Evolutionary conservation across 2,329 filamentous ascomycete genomes (phyloP).

Genomic region (Colletotrichum brevisporum): DNA sequence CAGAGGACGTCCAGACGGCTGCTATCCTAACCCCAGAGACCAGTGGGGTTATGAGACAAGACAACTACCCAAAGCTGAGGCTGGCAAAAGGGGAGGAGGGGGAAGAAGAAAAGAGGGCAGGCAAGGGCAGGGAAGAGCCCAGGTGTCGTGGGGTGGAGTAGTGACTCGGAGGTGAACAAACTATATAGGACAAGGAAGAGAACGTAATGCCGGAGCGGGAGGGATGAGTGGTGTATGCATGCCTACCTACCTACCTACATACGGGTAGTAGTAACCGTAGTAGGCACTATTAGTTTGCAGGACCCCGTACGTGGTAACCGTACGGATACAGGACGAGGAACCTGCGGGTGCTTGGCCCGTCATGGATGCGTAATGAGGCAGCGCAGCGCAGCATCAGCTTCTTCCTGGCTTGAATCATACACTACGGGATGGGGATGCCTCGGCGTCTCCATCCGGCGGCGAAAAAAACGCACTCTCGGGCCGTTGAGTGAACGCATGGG

Average conservation of each 20-base stretch:
- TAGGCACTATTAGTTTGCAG: too few species aligned
- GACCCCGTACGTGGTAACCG: too few species aligned
- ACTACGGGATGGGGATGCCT: background rate
- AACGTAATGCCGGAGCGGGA: conserved; percentile 35
- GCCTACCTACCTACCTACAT: too few species aligned
- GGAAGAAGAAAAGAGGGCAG: conserved; percentile 20
- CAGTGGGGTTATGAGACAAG: conserved; percentile 34
- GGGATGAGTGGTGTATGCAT: conserved; percentile 13
- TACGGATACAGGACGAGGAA: conserved; percentile 24
- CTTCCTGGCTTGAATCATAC: background rate
- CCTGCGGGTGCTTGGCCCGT: conserved; percentile 18
- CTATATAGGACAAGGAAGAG: conserved; percentile 39
- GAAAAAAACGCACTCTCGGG: too few species aligned
- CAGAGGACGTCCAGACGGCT: conserved; percentile 16
- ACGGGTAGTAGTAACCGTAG: too few species aligned
- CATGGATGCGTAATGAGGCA: conserved; percentile 19
- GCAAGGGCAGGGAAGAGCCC: conserved; percentile 34
- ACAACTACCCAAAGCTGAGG: conserved; percentile 27
- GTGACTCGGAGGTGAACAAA: conserved; percentile 36
- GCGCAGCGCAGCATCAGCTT: background rate
- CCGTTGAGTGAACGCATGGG: conserved; percentile 1
- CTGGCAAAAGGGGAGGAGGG: conserved; percentile 29
- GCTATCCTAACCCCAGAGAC: conserved; percentile 27
- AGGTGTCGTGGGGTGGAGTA: conserved; percentile 30
- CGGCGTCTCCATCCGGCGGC: too few species aligned